These are phyloP conservation scores for Golubevia sp. DNA, from an alignment of 1,284 basidiomycete genomes.

Conservation along the genomic window DNA sequence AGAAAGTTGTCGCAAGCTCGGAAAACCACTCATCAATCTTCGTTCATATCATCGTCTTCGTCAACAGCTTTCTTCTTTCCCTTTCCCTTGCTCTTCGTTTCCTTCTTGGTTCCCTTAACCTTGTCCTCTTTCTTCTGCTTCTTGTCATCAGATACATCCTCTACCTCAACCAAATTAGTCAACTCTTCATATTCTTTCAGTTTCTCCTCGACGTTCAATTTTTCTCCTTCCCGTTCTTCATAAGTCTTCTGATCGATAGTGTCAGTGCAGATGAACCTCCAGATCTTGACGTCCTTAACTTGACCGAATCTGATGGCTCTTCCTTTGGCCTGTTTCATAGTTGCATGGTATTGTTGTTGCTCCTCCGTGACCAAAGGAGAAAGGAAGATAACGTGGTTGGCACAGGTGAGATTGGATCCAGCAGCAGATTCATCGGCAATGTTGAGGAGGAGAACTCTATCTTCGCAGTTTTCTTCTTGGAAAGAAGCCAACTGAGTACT, in stretches of 20 bases:
- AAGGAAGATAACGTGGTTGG: conserved; percentile 93
- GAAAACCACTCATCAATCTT: too few relatives aligned
- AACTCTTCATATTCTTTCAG: too few relatives aligned
- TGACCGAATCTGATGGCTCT: conserved; percentile 37
- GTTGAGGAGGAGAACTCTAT: conserved; percentile 81
- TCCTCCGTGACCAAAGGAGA: conserved; percentile 85
- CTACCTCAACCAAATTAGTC: too few relatives aligned
- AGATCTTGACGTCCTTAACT: conserved; percentile 32
- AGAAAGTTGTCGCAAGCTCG: too few relatives aligned
- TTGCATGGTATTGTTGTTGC: conserved; percentile 68
- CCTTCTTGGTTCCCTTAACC: too few relatives aligned
- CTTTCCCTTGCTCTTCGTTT: too few relatives aligned
- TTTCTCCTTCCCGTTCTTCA: conserved; percentile 21
- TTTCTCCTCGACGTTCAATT: too few relatives aligned
- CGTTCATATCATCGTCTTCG: too few relatives aligned
- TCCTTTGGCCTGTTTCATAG: conserved; percentile 41
- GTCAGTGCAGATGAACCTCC: conserved; percentile 25
- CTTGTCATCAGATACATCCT: too few relatives aligned
- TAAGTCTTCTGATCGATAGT: conserved; percentile 38
- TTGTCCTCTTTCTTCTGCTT: too few relatives aligned
- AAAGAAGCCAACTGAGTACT: conserved; percentile 64
- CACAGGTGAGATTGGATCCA: conserved; percentile 86
- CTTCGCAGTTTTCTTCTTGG: conserved; percentile 62
- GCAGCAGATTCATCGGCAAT: conserved; percentile 93
- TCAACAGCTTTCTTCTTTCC: too few relatives aligned